Evolutionary conservation across 495 filamentous ascomycete genomes (phyloP).

Genomic region (Talaromyces liani): DNA sequence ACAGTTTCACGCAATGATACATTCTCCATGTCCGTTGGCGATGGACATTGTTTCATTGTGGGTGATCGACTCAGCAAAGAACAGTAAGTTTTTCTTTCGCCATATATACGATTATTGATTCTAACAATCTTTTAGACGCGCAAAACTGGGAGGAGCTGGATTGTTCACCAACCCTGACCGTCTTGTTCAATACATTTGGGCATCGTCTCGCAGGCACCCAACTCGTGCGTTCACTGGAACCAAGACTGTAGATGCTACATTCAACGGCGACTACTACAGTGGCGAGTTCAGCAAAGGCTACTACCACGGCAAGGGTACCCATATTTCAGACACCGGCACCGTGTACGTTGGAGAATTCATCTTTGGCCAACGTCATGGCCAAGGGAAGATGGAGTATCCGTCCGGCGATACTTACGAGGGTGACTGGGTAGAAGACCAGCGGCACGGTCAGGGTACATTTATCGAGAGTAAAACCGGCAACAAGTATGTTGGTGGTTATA

Average conservation of each 20-base stretch:
- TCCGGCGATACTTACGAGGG: constrained; percentile 58
- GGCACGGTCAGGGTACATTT: constrained; percentile 52
- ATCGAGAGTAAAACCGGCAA: constrained; percentile 54
- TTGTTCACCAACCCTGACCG: constrained; percentile 38
- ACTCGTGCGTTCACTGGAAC: constrained; percentile 36
- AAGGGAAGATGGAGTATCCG: constrained; percentile 51
- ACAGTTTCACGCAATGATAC: constrained; percentile 33
- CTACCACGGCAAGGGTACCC: constrained; percentile 44
- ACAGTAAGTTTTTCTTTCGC: constrained; percentile 15
- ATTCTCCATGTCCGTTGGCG: constrained; percentile 30
- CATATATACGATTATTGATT: not conserved
- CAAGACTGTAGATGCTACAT: constrained; percentile 39
- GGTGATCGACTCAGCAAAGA: constrained; percentile 37
- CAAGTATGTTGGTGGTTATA: constrained; percentile 57
- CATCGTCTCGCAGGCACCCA: constrained; percentile 34
- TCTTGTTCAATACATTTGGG: constrained; percentile 40
- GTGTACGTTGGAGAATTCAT: constrained; percentile 49
- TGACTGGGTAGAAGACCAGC: constrained; percentile 47
- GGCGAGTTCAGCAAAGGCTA: constrained; percentile 41
- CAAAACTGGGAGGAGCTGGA: constrained; percentile 29
- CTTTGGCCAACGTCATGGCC: constrained; percentile 44
- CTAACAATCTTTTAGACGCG: constrained; percentile 18
- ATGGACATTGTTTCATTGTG: constrained; percentile 38
- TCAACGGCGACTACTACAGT: constrained; percentile 41
- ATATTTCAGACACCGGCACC: constrained; percentile 46